These are phyloP conservation scores for Nicotiana undulata DNA, from an alignment of 257 asterid genomes.

Conservation along the genomic window DNA sequence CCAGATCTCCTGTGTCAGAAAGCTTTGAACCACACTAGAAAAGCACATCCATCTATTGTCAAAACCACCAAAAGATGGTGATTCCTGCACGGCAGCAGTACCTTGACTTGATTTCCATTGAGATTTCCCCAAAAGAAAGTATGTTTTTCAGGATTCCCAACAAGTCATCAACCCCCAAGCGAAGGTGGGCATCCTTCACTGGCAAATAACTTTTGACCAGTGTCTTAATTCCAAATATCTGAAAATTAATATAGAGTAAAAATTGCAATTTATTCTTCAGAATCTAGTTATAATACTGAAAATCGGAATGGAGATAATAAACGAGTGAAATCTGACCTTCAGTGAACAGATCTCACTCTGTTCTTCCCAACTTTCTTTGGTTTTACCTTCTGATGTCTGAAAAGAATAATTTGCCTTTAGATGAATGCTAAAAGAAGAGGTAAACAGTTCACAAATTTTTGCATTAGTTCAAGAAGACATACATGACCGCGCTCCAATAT, in stretches of 20 bases:
- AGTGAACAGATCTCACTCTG: conserved; percentile 81
- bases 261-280: neutral
- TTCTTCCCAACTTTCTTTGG: conserved; percentile 73
- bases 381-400: conserved; percentile 57
- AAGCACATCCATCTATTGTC: conserved; percentile 11
- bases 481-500: conserved; percentile 70
- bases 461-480: conserved; percentile 25
- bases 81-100: conserved; percentile 18
- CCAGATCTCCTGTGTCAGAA: neutral
- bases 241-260: conserved; percentile 13
- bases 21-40: conserved; percentile 6
- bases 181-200: conserved; percentile 90
- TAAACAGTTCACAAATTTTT: neutral
- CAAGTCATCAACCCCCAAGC: conserved; percentile 75
- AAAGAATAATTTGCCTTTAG: conserved; percentile 4
- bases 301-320: neutral
- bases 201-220: conserved; percentile 97
- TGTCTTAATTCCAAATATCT: conserved; percentile 92
- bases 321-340: conserved; percentile 42
- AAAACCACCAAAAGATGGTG: neutral
- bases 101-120: conserved; percentile 74
- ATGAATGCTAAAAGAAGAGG: conserved; percentile 12
- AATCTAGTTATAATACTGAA: neutral
- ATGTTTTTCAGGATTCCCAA: conserved; percentile 62
- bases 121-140: conserved; percentile 67